Base-by-base conservation (phyloP, 2,329 filamentous ascomycete genomes). In the Colletotrichum chrysophilum region DNA sequence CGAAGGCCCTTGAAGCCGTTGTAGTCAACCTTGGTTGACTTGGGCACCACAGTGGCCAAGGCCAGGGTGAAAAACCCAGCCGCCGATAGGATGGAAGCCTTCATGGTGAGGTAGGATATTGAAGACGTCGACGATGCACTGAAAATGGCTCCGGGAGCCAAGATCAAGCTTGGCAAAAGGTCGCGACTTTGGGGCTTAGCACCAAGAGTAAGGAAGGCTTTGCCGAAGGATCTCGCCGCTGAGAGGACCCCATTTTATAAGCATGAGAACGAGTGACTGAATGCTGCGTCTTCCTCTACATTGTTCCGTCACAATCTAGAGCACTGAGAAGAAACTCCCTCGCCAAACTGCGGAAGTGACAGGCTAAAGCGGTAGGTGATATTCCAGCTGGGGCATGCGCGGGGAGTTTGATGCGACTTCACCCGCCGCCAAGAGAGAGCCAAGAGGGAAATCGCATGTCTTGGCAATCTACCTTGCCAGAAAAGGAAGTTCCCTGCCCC, bases 1-100 rank as follows among this genome's bases (percentile, higher is more conserved):
- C 76, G 76, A 28, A 77, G 68, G 13, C 67, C 75, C 66, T 77
- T 77, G 68, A 77, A 77, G 26, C 76, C 76, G 18, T 36, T 65
- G 36, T 77, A 77, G 65, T 77, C 71, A 18, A 77, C 32, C 43
- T 75, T 75, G 21, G 58, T 24, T 4, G 66, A 62, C 18, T 26
- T 64, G 12, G 71, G 75, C 7, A 77, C 38, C 14, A 64, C 58
- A 12, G 71, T 62, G 2, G 43, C 55, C 2, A 75, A 34, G 3
- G 28, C 75, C n/a, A 67, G 30, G 7, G 77, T 38, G 28, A 66
- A 24, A 0, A 77, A 18, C 6, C 69, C 62, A n/a, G 52, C 34
- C 4, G 61, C 58, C 2, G 65, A 72, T 6, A 78, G 12, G 28
- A 68, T 24, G 6, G 69, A 77, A 10, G 62, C 12, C 62, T 67